These are phyloP conservation scores for Phytophthora boehmeriae DNA, from an alignment of 352 stramenopile species.

Conservation along the genomic window DNA sequence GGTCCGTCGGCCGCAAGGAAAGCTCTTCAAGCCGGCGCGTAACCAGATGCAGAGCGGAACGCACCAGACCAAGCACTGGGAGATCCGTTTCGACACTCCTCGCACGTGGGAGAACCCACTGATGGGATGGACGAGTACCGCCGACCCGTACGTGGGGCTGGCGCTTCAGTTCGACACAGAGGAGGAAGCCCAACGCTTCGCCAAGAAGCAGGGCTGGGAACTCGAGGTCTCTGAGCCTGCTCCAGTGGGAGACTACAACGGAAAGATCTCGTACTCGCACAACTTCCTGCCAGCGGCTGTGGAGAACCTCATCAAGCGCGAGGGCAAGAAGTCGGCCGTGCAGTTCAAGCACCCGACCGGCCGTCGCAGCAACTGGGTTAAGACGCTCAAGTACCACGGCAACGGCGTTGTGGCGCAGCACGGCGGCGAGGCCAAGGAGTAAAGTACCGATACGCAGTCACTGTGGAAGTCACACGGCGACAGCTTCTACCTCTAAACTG, in stretches of 20 bases:
- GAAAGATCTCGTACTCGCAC: slow-evolving; percentile 86
- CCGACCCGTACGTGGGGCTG: slow-evolving; percentile 87
- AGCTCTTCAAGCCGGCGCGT: slow-evolving; percentile 74
- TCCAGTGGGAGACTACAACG: slow-evolving; percentile 63
- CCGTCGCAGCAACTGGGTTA: slow-evolving; percentile 86
- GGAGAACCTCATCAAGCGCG: slow-evolving; percentile 78
- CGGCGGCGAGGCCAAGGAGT: slow-evolving; percentile 76
- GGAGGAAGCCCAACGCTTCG: slow-evolving; percentile 79
- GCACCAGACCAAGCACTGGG: slow-evolving; percentile 86
- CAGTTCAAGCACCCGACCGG: slow-evolving; percentile 81
- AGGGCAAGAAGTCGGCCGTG: slow-evolving; percentile 78
- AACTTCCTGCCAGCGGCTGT: slow-evolving; percentile 84
- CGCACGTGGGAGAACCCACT: slow-evolving; percentile 93
- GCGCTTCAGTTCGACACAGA: slow-evolving; percentile 91
- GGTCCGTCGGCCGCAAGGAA: slow-evolving; percentile 67
- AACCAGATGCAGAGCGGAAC: slow-evolving; percentile 89
- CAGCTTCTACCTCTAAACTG: slow-evolving; percentile 10
- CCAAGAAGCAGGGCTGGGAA: slow-evolving; percentile 90
- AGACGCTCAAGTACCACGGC: slow-evolving; percentile 90
- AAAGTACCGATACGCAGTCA: slow-evolving; percentile 34
- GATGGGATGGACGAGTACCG: slow-evolving; percentile 94
- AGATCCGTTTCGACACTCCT: slow-evolving; percentile 77
- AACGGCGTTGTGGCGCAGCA: slow-evolving; percentile 81
- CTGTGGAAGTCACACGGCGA: slow-evolving; percentile 7
- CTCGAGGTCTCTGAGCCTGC: slow-evolving; percentile 86